phyloP scores from a whole-genome alignment of 768 basidiomycete species.

The Hydnomerulius pinastri region DNA sequence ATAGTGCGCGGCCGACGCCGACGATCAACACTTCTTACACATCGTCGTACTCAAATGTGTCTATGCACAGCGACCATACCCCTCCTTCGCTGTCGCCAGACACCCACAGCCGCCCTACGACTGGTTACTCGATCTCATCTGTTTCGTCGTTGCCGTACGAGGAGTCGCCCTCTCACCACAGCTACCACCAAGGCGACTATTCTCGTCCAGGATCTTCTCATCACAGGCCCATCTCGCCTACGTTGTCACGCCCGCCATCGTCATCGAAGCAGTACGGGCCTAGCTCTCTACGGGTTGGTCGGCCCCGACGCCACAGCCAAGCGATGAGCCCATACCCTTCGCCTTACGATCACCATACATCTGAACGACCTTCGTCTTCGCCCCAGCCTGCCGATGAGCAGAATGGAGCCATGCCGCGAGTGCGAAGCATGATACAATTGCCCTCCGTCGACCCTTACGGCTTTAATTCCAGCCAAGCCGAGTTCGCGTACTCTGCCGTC shows the following conservation, averaged over 20 bases:
- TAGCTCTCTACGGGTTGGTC: conserved; percentile 65
- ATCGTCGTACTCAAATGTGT: conserved; percentile 68
- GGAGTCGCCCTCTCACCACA: conserved; percentile 42
- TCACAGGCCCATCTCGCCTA: conserved; percentile 63
- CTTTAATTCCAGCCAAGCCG: conserved; percentile 66
- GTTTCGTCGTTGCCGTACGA: conserved; percentile 78
- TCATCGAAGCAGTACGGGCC: conserved; percentile 58
- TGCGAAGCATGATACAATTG: conserved; percentile 82
- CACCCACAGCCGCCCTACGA: conserved; percentile 69
- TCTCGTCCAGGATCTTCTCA: conserved; percentile 76
- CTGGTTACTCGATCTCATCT: conserved; percentile 84
- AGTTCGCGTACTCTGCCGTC: conserved; percentile 80
- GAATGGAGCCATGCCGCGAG: conserved; percentile 58
- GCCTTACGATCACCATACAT: conserved; percentile 67
- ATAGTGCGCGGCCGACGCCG: conserved; percentile 56
- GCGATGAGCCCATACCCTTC: conserved; percentile 87
- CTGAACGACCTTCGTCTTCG: conserved; percentile 70
- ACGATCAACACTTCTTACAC: conserved; percentile 73
- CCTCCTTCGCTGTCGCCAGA: conserved; percentile 79
- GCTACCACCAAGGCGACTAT: conserved; percentile 54
- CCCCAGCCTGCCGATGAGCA: conserved; percentile 63
- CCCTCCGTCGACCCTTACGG: conserved; percentile 70
- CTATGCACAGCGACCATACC: conserved; percentile 66
- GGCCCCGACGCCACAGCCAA: conserved; percentile 79
- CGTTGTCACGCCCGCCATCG: conserved; percentile 67